phyloP scores from a whole-genome alignment of 2,329 filamentous ascomycete genomes.

The Calonectria henricotiae region DNA sequence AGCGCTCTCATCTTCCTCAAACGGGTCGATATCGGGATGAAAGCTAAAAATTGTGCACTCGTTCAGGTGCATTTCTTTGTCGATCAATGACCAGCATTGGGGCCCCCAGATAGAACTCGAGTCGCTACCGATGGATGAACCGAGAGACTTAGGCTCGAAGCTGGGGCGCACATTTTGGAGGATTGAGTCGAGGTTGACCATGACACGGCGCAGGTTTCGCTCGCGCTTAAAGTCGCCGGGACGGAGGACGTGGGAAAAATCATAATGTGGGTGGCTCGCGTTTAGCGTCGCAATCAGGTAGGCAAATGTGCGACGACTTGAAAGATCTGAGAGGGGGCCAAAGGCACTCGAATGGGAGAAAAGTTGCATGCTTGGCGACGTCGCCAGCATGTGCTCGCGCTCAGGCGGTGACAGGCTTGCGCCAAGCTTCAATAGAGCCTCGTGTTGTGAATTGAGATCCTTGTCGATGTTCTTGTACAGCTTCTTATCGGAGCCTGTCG shows the following conservation, averaged over 20 bases:
- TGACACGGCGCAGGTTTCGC: slow-evolving; percentile 83
- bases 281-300: slow-evolving; percentile 98
- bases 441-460: slow-evolving; percentile 92
- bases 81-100: slow-evolving; percentile 91
- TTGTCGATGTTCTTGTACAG: slow-evolving; percentile 96
- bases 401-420: slow-evolving; percentile 90
- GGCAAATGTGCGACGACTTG: slow-evolving; percentile 92
- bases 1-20: slow-evolving; percentile 91
- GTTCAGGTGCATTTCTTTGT: slow-evolving; percentile 94
- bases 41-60: slow-evolving; percentile 94
- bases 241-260: slow-evolving; percentile 93
- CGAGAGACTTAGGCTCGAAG: slow-evolving; percentile 63
- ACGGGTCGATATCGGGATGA: slow-evolving; percentile 90
- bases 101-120: slow-evolving; percentile 84
- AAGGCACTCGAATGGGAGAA: slow-evolving; percentile 92
- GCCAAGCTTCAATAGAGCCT: slow-evolving; percentile 87
- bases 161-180: slow-evolving; percentile 88
- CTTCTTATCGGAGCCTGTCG: slow-evolving; percentile 95
- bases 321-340: slow-evolving; percentile 88
- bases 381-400: slow-evolving; percentile 77
- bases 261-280: slow-evolving; percentile 91
- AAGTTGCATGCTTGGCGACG: slow-evolving; percentile 72
- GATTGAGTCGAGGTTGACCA: slow-evolving; percentile 89
- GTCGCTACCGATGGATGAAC: slow-evolving; percentile 61
- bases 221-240: slow-evolving; percentile 93